phyloP scores from a whole-genome alignment of 805 yeast genomes.

The Candida pseudofarinosa region DNA sequence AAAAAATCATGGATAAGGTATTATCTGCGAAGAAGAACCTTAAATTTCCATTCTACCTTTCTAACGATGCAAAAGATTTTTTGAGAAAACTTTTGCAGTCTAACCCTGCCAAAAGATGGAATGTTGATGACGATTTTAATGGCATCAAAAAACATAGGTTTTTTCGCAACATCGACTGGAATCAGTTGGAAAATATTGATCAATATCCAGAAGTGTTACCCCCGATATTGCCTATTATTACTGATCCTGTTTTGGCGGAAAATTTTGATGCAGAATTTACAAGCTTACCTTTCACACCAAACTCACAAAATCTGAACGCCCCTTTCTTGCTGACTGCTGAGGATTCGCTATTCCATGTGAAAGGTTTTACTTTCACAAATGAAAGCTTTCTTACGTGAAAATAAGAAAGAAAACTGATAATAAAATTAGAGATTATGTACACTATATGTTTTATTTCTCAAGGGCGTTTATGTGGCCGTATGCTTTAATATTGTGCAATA shows the following conservation, averaged over 20 bases:
- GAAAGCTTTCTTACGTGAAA: conserved; percentile 26
- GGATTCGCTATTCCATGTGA: conserved; percentile 27
- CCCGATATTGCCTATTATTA: conserved; percentile 41
- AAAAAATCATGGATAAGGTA: conserved; percentile 37
- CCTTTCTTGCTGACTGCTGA: conserved; percentile 16
- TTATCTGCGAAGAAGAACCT: conserved; percentile 29
- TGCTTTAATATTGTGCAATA: no score
- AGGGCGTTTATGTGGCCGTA: no score
- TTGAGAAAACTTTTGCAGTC: conserved; percentile 33
- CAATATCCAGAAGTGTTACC: conserved; percentile 21
- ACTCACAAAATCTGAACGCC: background rate
- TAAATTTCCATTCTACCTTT: conserved; percentile 37
- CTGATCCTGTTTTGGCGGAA: conserved; percentile 43
- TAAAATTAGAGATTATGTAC: no score
- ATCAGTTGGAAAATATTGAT: conserved; percentile 22
- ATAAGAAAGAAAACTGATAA: no score
- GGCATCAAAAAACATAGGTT: conserved; percentile 33
- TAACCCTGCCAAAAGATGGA: conserved; percentile 33
- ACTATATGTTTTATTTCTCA: no score
- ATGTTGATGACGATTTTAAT: conserved; percentile 32
- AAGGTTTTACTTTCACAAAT: conserved; percentile 40
- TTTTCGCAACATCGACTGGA: conserved; percentile 37
- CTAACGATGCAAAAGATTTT: conserved; percentile 40
- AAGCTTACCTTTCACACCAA: conserved; percentile 34
- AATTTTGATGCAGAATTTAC: conserved; percentile 43